phyloP scores from a whole-genome alignment of 495 filamentous ascomycete species.

The Cercophora scortea region DNA sequence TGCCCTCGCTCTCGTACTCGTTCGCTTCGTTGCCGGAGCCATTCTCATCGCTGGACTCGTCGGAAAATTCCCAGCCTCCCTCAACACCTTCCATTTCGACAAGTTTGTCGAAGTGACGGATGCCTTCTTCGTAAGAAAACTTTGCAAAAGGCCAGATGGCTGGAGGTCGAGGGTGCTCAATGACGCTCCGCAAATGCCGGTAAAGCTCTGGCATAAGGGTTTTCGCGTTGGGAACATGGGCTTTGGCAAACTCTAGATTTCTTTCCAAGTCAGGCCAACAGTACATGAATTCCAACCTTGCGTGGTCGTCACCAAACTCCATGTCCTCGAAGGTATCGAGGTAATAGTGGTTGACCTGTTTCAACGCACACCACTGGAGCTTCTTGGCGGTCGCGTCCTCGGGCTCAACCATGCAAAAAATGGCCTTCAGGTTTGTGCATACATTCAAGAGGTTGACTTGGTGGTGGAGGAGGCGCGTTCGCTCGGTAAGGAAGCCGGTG shows the following conservation, averaged over 20 bases:
- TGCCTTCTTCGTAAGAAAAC: not conserved
- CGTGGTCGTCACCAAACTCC: not conserved
- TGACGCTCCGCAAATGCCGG: not conserved
- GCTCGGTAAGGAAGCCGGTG: too few relatives aligned
- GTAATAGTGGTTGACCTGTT: constrained; percentile 11
- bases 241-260: constrained; percentile 2
- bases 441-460: not conserved
- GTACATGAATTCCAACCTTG: constrained; percentile 9
- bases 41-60: constrained; percentile 1
- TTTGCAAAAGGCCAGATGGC: not conserved
- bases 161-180: not conserved
- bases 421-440: not conserved
- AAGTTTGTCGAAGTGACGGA: not conserved
- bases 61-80: not conserved
- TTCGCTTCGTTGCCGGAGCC: constrained; percentile 3
- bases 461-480: too few relatives aligned
- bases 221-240: not conserved
- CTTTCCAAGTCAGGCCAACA: constrained; percentile 28
- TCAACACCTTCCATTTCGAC: not conserved
- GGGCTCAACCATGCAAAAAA: not conserved
- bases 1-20: constrained; percentile 25
- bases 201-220: not conserved
- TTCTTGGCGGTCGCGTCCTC: not conserved
- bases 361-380: constrained; percentile 22
- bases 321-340: constrained; percentile 10